These are phyloP conservation scores for Mallotus repandus DNA, from an alignment of 441 rosid genomes.

Conservation along the genomic window DNA sequence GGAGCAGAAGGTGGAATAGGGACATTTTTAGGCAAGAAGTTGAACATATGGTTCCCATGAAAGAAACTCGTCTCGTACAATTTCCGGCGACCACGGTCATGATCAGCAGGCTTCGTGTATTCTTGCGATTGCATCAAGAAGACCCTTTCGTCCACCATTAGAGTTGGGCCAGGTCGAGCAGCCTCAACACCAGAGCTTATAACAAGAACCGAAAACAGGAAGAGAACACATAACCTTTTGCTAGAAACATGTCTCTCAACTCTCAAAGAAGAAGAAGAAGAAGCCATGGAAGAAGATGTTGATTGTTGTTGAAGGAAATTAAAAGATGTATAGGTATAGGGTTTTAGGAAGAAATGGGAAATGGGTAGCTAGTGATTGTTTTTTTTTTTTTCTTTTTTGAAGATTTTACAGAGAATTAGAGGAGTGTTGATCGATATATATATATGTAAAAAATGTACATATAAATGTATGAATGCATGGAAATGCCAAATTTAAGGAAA, in stretches of 20 bases:
- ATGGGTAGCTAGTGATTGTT: not conserved
- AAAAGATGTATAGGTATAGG: not conserved
- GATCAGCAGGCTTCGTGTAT: constrained; percentile 7
- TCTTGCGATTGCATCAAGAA: not conserved
- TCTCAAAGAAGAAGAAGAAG: constrained; percentile 16
- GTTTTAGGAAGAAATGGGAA: not conserved
- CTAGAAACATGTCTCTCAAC: constrained; percentile 16
- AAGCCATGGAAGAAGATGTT: constrained; percentile 18
- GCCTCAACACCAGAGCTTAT: constrained; percentile 28
- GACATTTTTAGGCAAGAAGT: constrained; percentile 71
- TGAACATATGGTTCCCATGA: constrained; percentile 43
- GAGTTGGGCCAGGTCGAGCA: constrained; percentile 38
- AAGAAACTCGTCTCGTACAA: constrained; percentile 39
- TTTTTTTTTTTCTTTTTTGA: not conserved
- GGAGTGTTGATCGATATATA: constrained; percentile 16
- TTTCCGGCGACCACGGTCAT: constrained; percentile 21
- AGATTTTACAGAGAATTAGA: not conserved
- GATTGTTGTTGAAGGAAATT: not conserved
- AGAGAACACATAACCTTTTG: constrained; percentile 24
- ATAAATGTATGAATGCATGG: not conserved
- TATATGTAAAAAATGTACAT: constrained; percentile 13
- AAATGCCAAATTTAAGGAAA: constrained; percentile 7
- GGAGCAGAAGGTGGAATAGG: constrained; percentile 84
- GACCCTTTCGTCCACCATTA: constrained; percentile 10
- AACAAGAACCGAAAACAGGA: constrained; percentile 29